Conservation (phyloP, 345 rosid genomes). For the Camelina sativa region DNA sequence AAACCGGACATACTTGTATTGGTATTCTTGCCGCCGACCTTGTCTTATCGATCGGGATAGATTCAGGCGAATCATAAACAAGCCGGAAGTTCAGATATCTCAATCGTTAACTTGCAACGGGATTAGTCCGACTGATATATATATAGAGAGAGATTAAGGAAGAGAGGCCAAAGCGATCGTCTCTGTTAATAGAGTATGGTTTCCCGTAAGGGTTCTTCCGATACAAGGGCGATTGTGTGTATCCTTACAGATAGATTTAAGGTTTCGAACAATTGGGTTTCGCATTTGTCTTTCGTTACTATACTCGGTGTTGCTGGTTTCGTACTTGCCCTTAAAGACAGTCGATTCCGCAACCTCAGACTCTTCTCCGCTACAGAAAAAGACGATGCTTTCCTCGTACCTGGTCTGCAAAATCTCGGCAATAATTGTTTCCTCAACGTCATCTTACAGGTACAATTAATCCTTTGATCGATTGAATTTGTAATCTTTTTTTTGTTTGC, state of each 20-base stretch:
- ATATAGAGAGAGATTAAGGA: not conserved
- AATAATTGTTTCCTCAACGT: constrained; percentile 89
- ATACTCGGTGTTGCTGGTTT: constrained; percentile 63
- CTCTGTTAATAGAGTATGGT: not conserved
- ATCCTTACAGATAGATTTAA: constrained; percentile 17
- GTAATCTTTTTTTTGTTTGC: not conserved
- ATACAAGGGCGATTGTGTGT: constrained; percentile 31
- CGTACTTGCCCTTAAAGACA: constrained; percentile 53
- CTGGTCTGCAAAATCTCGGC: constrained; percentile 83
- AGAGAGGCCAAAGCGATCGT: not conserved
- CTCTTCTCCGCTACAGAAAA: constrained; percentile 43
- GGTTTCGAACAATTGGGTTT: constrained; percentile 44
- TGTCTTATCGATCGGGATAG: not conserved
- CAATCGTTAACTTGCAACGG: not conserved
- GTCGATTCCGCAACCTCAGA: constrained; percentile 42
- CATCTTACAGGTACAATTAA: constrained; percentile 55
- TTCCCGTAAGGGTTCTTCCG: constrained; percentile 18
- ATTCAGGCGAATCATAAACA: not conserved
- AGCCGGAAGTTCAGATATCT: not conserved
- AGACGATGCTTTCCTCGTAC: constrained; percentile 52
- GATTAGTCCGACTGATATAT: not conserved
- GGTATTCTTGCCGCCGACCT: not conserved
- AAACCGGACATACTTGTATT: not conserved
- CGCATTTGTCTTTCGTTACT: constrained; percentile 55
- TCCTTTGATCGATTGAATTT: not conserved